phyloP scores from a whole-genome alignment of 352 stramenopile genomes.

The Globisporangium barbulae region DNA sequence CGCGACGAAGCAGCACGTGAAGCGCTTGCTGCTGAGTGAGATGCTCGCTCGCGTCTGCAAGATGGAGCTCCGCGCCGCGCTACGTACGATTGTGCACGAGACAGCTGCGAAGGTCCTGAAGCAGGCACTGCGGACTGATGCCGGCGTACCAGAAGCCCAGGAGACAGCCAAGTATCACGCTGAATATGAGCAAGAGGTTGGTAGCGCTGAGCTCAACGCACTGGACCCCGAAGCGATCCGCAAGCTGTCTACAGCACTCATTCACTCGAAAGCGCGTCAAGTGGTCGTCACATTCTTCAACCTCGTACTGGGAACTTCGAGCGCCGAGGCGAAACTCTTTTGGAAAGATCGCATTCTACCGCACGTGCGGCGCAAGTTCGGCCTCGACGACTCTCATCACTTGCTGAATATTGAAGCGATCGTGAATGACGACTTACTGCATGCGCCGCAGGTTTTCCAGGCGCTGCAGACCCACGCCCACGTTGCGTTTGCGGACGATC shows the following conservation, averaged over 20 bases:
- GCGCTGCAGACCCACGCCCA: constrained; percentile 39
- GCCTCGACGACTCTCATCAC: constrained; percentile 2
- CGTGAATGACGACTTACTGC: constrained; percentile 36
- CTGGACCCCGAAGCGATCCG: constrained; percentile 15
- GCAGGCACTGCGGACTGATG: constrained; percentile 13
- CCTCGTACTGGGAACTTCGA: constrained; percentile 34
- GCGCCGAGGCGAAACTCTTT: constrained; percentile 31
- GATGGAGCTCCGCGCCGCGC: constrained; percentile 33
- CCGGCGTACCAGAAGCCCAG: background rate
- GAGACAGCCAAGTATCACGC: background rate
- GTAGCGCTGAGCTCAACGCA: background rate
- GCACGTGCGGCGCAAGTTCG: constrained; percentile 41
- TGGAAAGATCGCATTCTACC: constrained; percentile 56
- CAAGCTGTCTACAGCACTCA: constrained; percentile 17
- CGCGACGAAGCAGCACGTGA: constrained; percentile 38
- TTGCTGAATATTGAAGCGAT: constrained; percentile 26
- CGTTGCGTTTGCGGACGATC: constrained; percentile 25
- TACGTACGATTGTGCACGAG: constrained; percentile 32
- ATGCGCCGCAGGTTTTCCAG: constrained; percentile 53
- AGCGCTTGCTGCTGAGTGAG: constrained; percentile 42
- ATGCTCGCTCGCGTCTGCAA: constrained; percentile 68
- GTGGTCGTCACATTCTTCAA: constrained; percentile 56
- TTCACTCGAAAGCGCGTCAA: constrained; percentile 20
- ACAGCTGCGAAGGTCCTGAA: constrained; percentile 18
- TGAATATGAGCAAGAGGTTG: constrained; percentile 6